Base-by-base conservation (phyloP, 208 protist genomes). In the Tritrichomonas foetus region DNA sequence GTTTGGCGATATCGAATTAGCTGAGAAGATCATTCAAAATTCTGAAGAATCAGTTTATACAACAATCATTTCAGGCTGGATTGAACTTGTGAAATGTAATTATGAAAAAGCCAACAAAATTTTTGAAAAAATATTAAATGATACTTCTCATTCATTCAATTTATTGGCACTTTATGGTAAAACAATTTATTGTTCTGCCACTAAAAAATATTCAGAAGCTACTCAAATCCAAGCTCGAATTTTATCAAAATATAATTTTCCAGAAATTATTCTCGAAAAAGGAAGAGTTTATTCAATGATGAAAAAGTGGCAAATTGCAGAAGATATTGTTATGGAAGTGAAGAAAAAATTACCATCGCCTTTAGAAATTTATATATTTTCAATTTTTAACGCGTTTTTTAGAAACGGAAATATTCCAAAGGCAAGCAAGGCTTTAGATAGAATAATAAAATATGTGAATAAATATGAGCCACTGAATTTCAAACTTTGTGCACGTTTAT, bases 191-290 rank as follows among this genome's bases (percentile, higher is more conserved):
- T 39, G 25, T 1, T 44, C 78, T 22, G 27, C 13, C 13, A 8
- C 44, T 11, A 47, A 47, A 33, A n/a, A 57, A 39, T 44, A 25
- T 39, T 0, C 47, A 39, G 78, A 57, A 89, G 41, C 47, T 0
- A 53, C 57, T 49, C 47, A 89, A 57, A 14, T 57, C 8, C n/a
- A 57, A 39, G 44, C 78, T 22, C 13, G 41, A 39, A 89, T 89
- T 57, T n/a, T 89, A 39, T 89, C 78, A 1, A 89, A 89, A 89
- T 89, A 57, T 57, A 57, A 89, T 57, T 89, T 89, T 36, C 78
- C 78, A 53, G 78, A 89, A 89, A 89, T 89, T 50, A 33, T 14
- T 57, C 39, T 44, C 27, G 78, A 89, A 89, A 44, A 47, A n/a
- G 33, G n/a, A 14, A 20, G 47, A 1, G n/a, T 57, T 39, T 49